phyloP scores from a whole-genome alignment of 2,329 filamentous ascomycete genomes.

The Periconia macrospinosa region DNA sequence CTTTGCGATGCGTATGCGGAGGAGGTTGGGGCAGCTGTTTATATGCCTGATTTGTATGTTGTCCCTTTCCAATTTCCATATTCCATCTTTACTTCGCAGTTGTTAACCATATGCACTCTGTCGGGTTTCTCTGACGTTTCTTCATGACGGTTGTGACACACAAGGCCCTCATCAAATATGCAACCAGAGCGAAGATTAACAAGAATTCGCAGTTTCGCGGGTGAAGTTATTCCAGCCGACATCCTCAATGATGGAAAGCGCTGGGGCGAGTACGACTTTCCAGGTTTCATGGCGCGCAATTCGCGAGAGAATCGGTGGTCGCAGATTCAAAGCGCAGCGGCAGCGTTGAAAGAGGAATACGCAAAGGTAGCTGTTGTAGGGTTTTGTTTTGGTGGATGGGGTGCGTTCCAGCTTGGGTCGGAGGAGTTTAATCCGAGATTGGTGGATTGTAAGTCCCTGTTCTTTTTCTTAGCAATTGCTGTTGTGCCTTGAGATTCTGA shows the following conservation, averaged over 20 bases:
- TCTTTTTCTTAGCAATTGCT: background rate
- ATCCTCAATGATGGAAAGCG: constrained; percentile 6
- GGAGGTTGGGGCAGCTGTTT: constrained; percentile 44
- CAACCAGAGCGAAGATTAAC: background rate
- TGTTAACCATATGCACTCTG: background rate
- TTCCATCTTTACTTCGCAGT: background rate
- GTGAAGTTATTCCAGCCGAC: constrained; percentile 11
- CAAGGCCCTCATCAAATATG: background rate
- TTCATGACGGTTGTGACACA: too few relatives aligned
- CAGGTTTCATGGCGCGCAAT: constrained; percentile 39
- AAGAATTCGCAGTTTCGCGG: constrained; percentile 15
- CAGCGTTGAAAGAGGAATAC: constrained; percentile 19
- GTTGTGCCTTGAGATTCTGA: too few relatives aligned
- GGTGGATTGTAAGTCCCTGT: constrained; percentile 16
- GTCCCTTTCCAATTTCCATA: background rate
- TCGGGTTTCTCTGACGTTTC: too few relatives aligned
- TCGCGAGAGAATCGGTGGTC: constrained; percentile 37
- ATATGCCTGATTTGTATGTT: constrained; percentile 46
- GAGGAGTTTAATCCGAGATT: constrained; percentile 3
- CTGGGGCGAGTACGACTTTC: constrained; percentile 37
- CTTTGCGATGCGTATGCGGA: constrained; percentile 49
- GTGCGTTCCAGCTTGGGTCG: constrained; percentile 19
- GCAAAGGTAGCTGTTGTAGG: constrained; percentile 46
- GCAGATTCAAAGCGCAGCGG: constrained; percentile 35
- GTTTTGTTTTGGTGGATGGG: constrained; percentile 50